Percentiles rank a stretch among this genome's conserved stretches.
Evolutionary conservation across 2,329 filamentous ascomycete genomes (phyloP).

Genomic region (Fusarium anguioides): DNA sequence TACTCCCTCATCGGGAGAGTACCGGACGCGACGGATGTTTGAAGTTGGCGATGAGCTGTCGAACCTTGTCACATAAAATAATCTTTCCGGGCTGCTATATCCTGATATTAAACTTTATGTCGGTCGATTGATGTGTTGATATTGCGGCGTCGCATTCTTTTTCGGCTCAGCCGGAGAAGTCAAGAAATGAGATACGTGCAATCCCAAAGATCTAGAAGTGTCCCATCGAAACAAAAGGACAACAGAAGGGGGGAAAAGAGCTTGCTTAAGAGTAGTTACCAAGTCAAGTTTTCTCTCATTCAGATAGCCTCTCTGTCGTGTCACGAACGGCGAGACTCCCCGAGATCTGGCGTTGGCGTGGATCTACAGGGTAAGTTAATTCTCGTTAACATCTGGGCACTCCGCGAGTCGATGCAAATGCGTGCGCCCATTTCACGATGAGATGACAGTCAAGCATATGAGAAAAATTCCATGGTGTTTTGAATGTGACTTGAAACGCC

Average conservation of each 20-base stretch:
- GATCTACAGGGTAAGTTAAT: not conserved
- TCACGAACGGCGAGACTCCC: not conserved
- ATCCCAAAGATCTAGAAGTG: too few relatives aligned
- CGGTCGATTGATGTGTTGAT: too few relatives aligned
- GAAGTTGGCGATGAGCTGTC: not conserved
- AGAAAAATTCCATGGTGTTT: not conserved
- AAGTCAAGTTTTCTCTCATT: not conserved
- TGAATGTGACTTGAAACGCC: too few relatives aligned
- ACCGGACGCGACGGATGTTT: not conserved
- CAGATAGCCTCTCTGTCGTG: not conserved
- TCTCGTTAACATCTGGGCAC: not conserved
- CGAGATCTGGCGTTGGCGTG: not conserved
- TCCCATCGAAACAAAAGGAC: too few relatives aligned
- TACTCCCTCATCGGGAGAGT: not conserved
- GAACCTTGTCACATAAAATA: too few relatives aligned
- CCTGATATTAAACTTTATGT: too few relatives aligned
- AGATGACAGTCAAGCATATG: not conserved
- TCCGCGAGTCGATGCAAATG: not conserved
- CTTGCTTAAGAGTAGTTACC: not conserved
- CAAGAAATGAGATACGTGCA: too few relatives aligned
- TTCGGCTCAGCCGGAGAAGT: not conserved
- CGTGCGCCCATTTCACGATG: not conserved
- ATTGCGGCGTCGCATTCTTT: not conserved
- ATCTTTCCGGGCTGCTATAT: too few relatives aligned
- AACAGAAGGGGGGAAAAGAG: too few relatives aligned